Conservation (phyloP, 352 stramenopile species). For the Globisporangium emineosum region DNA sequence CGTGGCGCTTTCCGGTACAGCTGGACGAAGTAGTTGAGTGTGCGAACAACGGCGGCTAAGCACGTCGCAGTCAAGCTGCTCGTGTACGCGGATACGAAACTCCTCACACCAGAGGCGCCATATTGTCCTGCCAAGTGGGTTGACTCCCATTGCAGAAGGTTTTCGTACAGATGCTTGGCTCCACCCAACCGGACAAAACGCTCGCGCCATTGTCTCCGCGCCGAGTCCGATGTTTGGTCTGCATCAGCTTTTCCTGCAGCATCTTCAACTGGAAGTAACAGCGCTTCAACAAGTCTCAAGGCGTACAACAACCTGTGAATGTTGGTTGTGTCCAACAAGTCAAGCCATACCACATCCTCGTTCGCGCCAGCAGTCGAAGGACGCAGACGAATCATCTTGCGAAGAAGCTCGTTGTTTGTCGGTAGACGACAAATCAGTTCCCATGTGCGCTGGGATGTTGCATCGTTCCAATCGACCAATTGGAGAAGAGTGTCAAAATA, state of each 20-base stretch:
- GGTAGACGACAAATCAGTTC: constrained; percentile 68
- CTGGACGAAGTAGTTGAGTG: constrained; percentile 43
- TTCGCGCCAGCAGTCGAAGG: constrained; percentile 7
- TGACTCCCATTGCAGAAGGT: constrained; percentile 27
- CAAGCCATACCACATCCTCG: constrained; percentile 34
- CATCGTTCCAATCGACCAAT: constrained; percentile 46
- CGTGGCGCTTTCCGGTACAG: constrained; percentile 8
- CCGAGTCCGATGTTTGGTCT: constrained; percentile 25
- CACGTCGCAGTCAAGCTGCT: constrained; percentile 45
- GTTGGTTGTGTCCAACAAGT: constrained; percentile 42
- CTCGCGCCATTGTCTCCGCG: constrained; percentile 71
- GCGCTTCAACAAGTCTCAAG: constrained; percentile 62
- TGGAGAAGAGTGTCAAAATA: constrained; percentile 63
- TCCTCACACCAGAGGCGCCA: neutral
- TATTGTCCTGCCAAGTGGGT: neutral
- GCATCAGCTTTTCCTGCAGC: no score
- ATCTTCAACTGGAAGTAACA: constrained; percentile 43
- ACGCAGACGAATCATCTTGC: constrained; percentile 62
- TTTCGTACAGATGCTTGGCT: constrained; percentile 37
- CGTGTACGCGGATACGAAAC: constrained; percentile 21
- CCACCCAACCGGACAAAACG: constrained; percentile 72
- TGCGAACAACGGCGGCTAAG: constrained; percentile 45
- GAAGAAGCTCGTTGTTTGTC: constrained; percentile 61
- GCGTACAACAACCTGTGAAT: constrained; percentile 62
- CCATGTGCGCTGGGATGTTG: constrained; percentile 63